These are phyloP conservation scores for Chytridium lagenaria DNA, from an alignment of 371 early-diverging fungal genomes.

Conservation along the genomic window DNA sequence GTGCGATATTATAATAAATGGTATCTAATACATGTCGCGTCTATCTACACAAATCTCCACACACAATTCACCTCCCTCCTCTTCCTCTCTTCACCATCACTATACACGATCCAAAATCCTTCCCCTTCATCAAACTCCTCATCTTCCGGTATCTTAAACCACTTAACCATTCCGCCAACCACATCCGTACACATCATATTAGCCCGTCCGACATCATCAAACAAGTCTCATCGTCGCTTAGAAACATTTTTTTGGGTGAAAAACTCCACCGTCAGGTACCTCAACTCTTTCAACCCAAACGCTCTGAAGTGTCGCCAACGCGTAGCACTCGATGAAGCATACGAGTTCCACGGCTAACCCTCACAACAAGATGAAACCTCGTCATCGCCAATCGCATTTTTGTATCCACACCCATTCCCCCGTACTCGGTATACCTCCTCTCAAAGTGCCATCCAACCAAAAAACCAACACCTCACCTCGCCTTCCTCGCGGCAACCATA, in stretches of 20 bases:
- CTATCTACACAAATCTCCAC: conserved; percentile 9
- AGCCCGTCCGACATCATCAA: neutral
- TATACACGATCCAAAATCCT: conserved; percentile 6
- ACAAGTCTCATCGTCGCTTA: conserved; percentile 7
- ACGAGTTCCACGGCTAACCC: neutral
- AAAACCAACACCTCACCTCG: neutral
- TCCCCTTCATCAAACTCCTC: neutral
- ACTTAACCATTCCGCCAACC: neutral
- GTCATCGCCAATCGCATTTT: neutral
- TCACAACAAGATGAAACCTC: neutral
- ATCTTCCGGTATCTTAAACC: neutral
- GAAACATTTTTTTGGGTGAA: neutral
- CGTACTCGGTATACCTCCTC: neutral
- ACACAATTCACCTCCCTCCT: neutral
- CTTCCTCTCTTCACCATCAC: neutral
- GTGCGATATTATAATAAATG: too few species aligned
- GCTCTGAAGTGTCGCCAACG: neutral
- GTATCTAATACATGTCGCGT: too few species aligned
- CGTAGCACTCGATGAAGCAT: neutral
- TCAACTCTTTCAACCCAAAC: neutral
- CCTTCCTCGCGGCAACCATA: neutral
- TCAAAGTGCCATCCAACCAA: neutral
- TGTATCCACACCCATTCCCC: neutral
- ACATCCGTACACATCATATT: neutral
- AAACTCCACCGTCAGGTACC: neutral